These are phyloP conservation scores for Asclepias syriaca DNA, from an alignment of 257 asterid genomes.

Conservation along the genomic window DNA sequence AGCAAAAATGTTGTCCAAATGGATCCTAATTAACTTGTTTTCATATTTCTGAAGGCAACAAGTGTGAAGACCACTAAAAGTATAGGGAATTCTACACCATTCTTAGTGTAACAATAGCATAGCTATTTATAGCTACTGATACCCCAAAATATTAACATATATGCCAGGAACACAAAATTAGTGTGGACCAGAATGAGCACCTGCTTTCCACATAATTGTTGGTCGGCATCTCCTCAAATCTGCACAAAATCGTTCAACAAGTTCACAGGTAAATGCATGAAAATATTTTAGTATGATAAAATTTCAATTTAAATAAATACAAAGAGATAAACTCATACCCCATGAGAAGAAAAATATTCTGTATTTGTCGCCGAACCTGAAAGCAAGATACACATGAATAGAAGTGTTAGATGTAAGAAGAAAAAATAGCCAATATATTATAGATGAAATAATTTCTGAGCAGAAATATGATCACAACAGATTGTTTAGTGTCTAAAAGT, in stretches of 20 bases:
- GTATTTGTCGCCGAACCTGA: conserved; percentile 84
- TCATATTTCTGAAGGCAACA: neutral
- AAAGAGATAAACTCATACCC: conserved; percentile 45
- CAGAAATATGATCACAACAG: neutral
- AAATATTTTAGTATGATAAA: neutral
- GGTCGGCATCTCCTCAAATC: conserved; percentile 99
- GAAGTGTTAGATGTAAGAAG: neutral
- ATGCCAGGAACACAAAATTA: neutral
- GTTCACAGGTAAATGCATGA: neutral
- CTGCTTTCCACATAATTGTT: conserved; percentile 96
- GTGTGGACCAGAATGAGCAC: conserved; percentile 20
- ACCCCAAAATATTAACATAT: neutral
- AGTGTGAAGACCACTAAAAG: neutral
- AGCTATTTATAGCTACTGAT: neutral
- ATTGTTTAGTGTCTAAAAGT: neutral
- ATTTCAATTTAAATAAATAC: neutral
- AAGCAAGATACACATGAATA: conserved; percentile 15
- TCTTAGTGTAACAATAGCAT: neutral
- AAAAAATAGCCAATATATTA: neutral
- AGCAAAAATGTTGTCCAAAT: too few species aligned
- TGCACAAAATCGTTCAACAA: conserved; percentile 28
- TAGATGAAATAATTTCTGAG: neutral
- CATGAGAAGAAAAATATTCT: conserved; percentile 87
- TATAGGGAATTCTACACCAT: neutral
- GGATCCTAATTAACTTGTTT: neutral